Evolutionary conservation across 192 early-diverging fungal species (phyloP), one percentile per base, ranked within the genome.

Genomic region (Chytriomyces sp.): DNA sequence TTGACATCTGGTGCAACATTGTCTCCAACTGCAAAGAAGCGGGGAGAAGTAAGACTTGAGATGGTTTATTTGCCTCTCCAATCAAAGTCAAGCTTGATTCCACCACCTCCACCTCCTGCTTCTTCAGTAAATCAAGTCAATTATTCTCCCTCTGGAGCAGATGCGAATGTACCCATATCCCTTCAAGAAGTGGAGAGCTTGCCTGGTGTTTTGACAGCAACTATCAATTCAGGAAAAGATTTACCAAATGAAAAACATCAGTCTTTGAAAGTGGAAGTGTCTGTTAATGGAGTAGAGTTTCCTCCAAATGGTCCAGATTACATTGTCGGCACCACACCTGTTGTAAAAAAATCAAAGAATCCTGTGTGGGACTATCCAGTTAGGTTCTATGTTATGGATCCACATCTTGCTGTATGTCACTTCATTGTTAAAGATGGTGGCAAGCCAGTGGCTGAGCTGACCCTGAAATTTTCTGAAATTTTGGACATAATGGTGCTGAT

Each of bases 301-400:
- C 44, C 37, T 3, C 38, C 59, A 10, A 56, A 56, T 6, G 37
- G 61, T 49, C 59, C 54, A 19, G 52, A 64, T 6, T 8, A n/a
- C n/a, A n/a, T 70, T n/a, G 39, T 73, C 19, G 77, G 68, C 6
- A 31, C 41, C 28, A 92, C 94, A 28, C 89, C 88, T 44, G 78
- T 77, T 33, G 86, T 88, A 58, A 93, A 88, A 63, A 85, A 88
- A 64, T 93, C 89, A 19, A 87, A 88, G 67, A 91, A 88, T 61
- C 95, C 95, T 36, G 84, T 88, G 36, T 98, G 92, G 92, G 89
- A 92, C 59, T 80, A 84, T 5, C 37, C 68, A 30, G 22, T 87
- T 52, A 90, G 91, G 57, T 61, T 89, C 3, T 94, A 92, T 80
- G 79, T 94, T 34, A 81, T 87, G 14, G 91, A 95, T 74, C 79